Percentiles rank a stretch among this genome's conserved stretches.
Evolutionary conservation across 1,284 basidiomycete genomes (phyloP).

Genomic region (Irpex sp.): DNA sequence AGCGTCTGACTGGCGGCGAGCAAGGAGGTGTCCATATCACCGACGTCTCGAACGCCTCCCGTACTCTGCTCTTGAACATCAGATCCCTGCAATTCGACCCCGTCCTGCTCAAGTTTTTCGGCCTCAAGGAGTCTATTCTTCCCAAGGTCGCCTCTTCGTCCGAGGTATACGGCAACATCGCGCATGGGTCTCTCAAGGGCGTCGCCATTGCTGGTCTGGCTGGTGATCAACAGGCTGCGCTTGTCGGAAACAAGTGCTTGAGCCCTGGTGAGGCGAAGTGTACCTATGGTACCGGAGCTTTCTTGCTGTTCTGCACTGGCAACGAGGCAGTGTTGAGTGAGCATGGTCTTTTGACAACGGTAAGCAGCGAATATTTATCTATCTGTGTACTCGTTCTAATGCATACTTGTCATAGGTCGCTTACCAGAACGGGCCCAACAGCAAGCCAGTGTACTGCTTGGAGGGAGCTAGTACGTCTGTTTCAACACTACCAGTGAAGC

Average conservation of each 20-base stretch:
- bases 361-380: slow-evolving; percentile 25
- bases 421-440: slow-evolving; percentile 82
- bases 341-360: slow-evolving; percentile 88
- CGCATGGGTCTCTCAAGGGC: slow-evolving; percentile 65
- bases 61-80: slow-evolving; percentile 89
- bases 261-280: slow-evolving; percentile 85
- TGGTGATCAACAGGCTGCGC: slow-evolving; percentile 95
- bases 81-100: slow-evolving; percentile 80
- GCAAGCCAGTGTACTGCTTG: slow-evolving; percentile 85
- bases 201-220: slow-evolving; percentile 88
- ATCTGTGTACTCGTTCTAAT: not conserved
- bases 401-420: slow-evolving; percentile 55
- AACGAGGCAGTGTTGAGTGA: slow-evolving; percentile 78
- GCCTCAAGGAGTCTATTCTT: slow-evolving; percentile 70
- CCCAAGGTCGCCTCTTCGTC: slow-evolving; percentile 89
- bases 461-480: slow-evolving; percentile 83
- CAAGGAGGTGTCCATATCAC: slow-evolving; percentile 76
- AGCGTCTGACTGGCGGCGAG: slow-evolving; percentile 82
- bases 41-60: slow-evolving; percentile 96
- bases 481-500: not conserved
- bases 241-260: slow-evolving; percentile 95
- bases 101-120: slow-evolving; percentile 85
- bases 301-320: slow-evolving; percentile 93
- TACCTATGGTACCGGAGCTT: slow-evolving; percentile 95
- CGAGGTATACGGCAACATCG: slow-evolving; percentile 84